Percentiles rank a stretch among this genome's conserved stretches.
These are phyloP conservation scores for Cytospora piceae DNA, from an alignment of 2,329 filamentous ascomycete species.

Conservation along the genomic window DNA sequence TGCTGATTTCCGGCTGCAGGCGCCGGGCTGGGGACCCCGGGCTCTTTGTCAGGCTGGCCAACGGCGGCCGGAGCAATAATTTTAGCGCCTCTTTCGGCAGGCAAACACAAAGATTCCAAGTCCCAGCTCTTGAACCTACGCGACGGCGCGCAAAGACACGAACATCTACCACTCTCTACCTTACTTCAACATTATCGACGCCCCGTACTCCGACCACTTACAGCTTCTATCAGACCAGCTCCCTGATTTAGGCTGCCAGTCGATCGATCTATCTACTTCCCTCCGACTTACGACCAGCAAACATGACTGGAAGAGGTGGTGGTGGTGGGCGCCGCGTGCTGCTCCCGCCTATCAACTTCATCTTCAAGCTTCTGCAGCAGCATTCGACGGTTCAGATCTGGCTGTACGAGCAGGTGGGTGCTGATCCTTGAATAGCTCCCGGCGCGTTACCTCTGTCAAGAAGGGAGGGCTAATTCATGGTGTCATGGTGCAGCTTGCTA, in stretches of 20 bases:
- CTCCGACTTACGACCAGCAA: conserved; percentile 30
- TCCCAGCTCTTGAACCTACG: conserved; percentile 21
- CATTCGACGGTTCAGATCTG: conserved; percentile 57
- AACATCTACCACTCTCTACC: not conserved
- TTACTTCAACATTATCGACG: conserved; percentile 7
- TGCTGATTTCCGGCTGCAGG: conserved; percentile 20
- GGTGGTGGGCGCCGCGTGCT: conserved; percentile 63
- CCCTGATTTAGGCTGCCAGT: not conserved
- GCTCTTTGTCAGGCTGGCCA: conserved; percentile 6
- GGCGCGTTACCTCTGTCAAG: not conserved
- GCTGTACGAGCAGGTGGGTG: conserved; percentile 80
- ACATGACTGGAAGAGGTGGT: conserved; percentile 63
- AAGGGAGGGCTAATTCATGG: conserved; percentile 1
- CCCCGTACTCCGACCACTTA: not conserved
- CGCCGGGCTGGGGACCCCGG: conserved; percentile 6
- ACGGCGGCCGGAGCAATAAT: conserved; percentile 16
- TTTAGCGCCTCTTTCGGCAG: conserved; percentile 21
- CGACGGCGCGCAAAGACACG: conserved; percentile 21
- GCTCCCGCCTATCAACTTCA: conserved; percentile 75
- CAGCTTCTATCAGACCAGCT: not conserved
- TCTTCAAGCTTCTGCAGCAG: conserved; percentile 84
- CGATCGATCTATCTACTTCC: not conserved
- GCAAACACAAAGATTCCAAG: conserved; percentile 15
- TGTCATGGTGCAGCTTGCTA: conserved; percentile 58
- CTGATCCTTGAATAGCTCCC: not conserved